Evolutionary conservation across 257 asterid species (phyloP), one percentile per base, ranked within the genome.

Genomic region (Anisodus acutangulus): DNA sequence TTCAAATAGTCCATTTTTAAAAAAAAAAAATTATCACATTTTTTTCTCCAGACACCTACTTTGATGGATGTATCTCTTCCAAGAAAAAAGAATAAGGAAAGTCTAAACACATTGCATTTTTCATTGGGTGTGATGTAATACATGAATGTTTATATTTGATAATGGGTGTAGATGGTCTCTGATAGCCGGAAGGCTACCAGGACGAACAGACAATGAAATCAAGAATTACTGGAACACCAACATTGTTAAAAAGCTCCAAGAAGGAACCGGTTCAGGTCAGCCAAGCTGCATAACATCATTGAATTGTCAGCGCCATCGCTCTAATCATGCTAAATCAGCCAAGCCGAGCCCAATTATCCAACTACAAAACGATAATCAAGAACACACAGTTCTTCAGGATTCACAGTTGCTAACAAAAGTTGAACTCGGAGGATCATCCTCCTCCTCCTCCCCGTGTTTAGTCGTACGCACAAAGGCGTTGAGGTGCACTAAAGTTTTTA

Each of bases 151-250:
- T 35, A 68, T 9, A 68, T 31, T 19, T 58, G 47, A 68, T 9
- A 68, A 13, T 2, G 0, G 12, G 13, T 54, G 49, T 85, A 87
- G 90, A 84, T 87, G 90, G 90, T 87, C 90, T 31, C 54, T 87
- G 78, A 87, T 87, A 12, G 90, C 90, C 0, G 90, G 90, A 17
- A 85, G 90, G 39, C 53, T 87, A 39, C 90, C 90, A 3, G 90
- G 88, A n/a, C 35, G 90, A 47, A 87, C 90, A 35, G 90, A 87
- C 62, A 87, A 87, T 79, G 90, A 87, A 63, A 87, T 87, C 16
- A 87, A 87, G 79, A 87, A 87, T 53, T 87, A 87, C 60, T 87
- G 90, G 90, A 87, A 87, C 13, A 85, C 88, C 26, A 86, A 87
- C 78, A 71, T 87, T n/a, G 82, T 88, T 43, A 87, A 85, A 80